Evolutionary conservation across 164 flowering plant species (phyloP).

Genomic region (Magnolia changhungtana): DNA sequence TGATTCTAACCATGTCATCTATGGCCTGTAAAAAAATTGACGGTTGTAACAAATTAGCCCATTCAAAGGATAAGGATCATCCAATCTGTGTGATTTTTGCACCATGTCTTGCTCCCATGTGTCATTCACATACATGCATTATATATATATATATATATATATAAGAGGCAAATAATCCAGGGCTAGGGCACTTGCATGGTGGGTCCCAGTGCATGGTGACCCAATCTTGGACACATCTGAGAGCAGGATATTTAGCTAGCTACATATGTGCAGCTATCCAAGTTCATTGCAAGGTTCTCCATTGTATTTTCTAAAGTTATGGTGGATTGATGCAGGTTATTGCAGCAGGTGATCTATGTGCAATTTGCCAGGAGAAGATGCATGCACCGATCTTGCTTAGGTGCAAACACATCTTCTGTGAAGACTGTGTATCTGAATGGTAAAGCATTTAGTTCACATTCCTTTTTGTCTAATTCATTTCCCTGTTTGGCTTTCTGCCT

Average conservation of each 20-base stretch:
- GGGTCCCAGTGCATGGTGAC: not conserved
- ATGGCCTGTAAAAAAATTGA: too few relatives aligned
- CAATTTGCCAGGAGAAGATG: constrained; percentile 98
- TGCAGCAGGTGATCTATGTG: constrained; percentile 94
- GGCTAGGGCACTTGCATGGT: not conserved
- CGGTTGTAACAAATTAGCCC: too few relatives aligned
- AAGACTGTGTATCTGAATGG: constrained; percentile 98
- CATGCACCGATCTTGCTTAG: constrained; percentile 91
- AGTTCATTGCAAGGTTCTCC: not conserved
- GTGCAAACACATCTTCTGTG: constrained; percentile 95
- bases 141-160: too few relatives aligned
- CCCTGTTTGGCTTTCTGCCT: not conserved
- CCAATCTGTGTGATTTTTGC: too few relatives aligned
- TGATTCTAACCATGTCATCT: too few relatives aligned
- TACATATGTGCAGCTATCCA: not conserved
- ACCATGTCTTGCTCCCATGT: too few relatives aligned
- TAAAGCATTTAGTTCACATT: constrained; percentile 20
- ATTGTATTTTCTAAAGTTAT: too few relatives aligned
- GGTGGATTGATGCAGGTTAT: constrained; percentile 52
- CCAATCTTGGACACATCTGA: too few relatives aligned
- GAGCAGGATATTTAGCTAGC: too few relatives aligned
- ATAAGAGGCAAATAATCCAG: too few relatives aligned
- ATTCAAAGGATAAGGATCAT: too few relatives aligned
- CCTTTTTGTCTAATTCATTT: not conserved
- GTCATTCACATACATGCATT: too few relatives aligned